Conservation (phyloP, 805 yeast genomes). For the Saturnispora silvae region DNA sequence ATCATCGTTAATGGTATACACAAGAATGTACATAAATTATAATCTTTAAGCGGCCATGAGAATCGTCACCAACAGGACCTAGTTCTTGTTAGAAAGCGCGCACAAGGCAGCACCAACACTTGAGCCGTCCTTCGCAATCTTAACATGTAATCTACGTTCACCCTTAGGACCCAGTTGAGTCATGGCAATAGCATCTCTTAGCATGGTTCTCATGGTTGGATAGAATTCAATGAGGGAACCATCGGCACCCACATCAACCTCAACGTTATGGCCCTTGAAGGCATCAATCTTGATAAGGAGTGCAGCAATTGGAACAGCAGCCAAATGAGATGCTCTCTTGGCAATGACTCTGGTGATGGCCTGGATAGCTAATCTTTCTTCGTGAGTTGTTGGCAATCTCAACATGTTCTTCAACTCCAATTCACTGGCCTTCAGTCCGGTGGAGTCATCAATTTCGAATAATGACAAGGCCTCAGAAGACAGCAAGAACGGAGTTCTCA, state of each 20-base stretch:
- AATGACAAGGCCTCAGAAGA: constrained; percentile 78
- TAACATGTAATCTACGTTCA: constrained; percentile 63
- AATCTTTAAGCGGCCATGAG: no score
- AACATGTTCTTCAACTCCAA: constrained; percentile 54
- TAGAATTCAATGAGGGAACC: constrained; percentile 91
- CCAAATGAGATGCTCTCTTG: constrained; percentile 77
- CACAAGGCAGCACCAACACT: constrained; percentile 97
- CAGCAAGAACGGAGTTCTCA: constrained; percentile 66
- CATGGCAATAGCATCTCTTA: constrained; percentile 66
- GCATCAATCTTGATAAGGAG: constrained; percentile 58
- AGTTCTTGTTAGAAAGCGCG: constrained; percentile 35
- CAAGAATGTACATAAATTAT: no score
- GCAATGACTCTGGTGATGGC: constrained; percentile 68
- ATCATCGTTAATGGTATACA: no score
- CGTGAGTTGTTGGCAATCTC: constrained; percentile 56
- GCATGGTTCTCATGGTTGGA: constrained; percentile 76
- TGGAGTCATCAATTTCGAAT: constrained; percentile 76
- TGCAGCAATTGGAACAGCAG: constrained; percentile 87
- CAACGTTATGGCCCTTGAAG: constrained; percentile 50
- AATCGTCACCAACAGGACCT: no score
- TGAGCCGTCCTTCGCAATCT: constrained; percentile 88
- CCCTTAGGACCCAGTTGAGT: constrained; percentile 66
- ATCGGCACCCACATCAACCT: constrained; percentile 90
- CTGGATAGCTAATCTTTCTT: constrained; percentile 69
- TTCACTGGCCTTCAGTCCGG: constrained; percentile 60